Evolutionary conservation across 345 rosid species (phyloP), one percentile per base, ranked within the genome.

Genomic region (Gossypium thurberi): DNA sequence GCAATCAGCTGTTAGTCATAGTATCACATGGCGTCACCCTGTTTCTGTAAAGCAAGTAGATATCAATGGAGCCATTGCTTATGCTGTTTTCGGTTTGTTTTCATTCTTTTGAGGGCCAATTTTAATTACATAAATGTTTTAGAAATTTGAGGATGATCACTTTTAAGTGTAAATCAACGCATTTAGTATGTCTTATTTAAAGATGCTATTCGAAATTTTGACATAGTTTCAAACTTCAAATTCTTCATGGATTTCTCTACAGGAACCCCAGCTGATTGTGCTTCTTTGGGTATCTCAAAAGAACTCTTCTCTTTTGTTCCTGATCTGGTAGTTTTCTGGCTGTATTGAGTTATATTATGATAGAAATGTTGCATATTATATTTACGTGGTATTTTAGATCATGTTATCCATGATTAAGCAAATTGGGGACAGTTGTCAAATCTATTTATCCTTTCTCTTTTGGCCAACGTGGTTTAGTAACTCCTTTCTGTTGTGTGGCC

Each of bases 251-350:
- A 51, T n/a, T 53, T 64, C 10, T 68, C 40, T 86, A 78, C 80
- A 94, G 97, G 98, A 79, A 94, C 97, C 48, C 98, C 97, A 12
- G 97, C 93, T 46, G 98, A 94, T 79, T 94, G 95, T 74, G 80
- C 95, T 65, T 87, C 92, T 59, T 74, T 94, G 71, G 98, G 97
- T 26, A 25, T 94, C 80, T 90, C 95, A 0, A 76, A 78, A 72
- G 85, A 83, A 4, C 84, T 94, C 21, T 94, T 94, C 79, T 89
- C 97, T 66, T 85, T 83, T 25, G 65, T 79, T 82, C 95, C 97
- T 83, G 91, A 92, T 77, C 79, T 94, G 97, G 98, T 94, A 89
- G 47, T 65, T 73, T 62, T 74, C 61, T 69, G 33, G 25, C 26
- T 66, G 52, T 73, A 37, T 33, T 8, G 52, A 65, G n/a, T 18